phyloP scores from a whole-genome alignment of 192 early-diverging fungal genomes.

The Coemansia sp. region DNA sequence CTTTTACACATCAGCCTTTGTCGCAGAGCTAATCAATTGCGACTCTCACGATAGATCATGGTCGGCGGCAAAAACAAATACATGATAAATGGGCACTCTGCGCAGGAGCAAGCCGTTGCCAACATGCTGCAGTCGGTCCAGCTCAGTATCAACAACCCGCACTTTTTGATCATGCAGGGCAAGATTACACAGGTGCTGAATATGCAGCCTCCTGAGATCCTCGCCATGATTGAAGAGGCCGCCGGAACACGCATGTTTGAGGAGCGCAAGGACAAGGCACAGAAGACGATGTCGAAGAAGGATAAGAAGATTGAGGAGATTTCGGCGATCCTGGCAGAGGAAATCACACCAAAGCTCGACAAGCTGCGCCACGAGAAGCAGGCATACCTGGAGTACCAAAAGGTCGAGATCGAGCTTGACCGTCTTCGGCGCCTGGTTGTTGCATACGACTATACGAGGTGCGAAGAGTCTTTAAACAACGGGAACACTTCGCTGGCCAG shows the following conservation, averaged over 20 bases:
- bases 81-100: constrained; percentile 90
- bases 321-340: constrained; percentile 72
- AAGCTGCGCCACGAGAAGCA: constrained; percentile 83
- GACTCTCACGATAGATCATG: no score
- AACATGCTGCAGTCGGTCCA: constrained; percentile 96
- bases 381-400: constrained; percentile 89
- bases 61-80: constrained; percentile 96
- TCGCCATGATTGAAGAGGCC: constrained; percentile 99
- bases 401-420: constrained; percentile 88
- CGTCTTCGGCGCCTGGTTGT: constrained; percentile 74
- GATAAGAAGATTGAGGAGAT: constrained; percentile 95
- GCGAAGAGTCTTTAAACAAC: constrained; percentile 61
- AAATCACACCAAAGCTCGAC: constrained; percentile 92
- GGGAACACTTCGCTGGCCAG: constrained; percentile 27
- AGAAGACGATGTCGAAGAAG: constrained; percentile 92
- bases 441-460: constrained; percentile 78
- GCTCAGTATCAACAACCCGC: constrained; percentile 98
- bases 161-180: constrained; percentile 99
- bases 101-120: constrained; percentile 85
- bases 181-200: constrained; percentile 99
- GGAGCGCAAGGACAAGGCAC: constrained; percentile 93
- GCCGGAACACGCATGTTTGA: constrained; percentile 99
- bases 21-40: no score
- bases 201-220: constrained; percentile 95
- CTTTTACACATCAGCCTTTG: no score